A percentile compares a stretch with the other conserved stretches of the same genome.
phyloP scores from a whole-genome alignment of 805 yeast genomes.

The Suhomyces sp. region DNA sequence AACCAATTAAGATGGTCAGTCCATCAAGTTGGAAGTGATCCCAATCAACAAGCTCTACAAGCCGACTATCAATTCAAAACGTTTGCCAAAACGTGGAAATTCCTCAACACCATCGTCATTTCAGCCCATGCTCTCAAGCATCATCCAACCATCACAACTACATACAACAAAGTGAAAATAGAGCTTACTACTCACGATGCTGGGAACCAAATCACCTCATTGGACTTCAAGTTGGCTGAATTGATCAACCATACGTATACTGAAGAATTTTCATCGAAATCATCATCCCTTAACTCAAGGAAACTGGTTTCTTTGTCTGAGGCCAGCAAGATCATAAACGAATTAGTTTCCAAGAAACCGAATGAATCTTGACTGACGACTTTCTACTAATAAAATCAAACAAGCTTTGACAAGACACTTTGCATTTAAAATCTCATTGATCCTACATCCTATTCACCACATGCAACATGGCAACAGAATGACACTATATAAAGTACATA shows the following conservation, averaged over 20 bases:
- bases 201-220: conserved; percentile 45
- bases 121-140: conserved; percentile 60
- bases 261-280: not conserved
- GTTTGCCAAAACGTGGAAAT: conserved; percentile 67
- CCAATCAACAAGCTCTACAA: conserved; percentile 16
- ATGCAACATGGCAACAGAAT: too few relatives aligned
- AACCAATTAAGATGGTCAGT: conserved; percentile 1
- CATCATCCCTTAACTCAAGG: not conserved
- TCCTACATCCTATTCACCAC: too few relatives aligned
- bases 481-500: not conserved
- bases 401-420: too few relatives aligned
- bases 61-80: conserved; percentile 44
- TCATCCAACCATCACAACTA: conserved; percentile 68
- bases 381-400: too few relatives aligned
- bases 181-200: conserved; percentile 66
- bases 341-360: conserved; percentile 8
- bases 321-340: conserved; percentile 13
- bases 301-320: conserved; percentile 11
- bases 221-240: conserved; percentile 59
- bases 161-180: conserved; percentile 58
- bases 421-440: too few relatives aligned
- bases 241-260: conserved; percentile 19
- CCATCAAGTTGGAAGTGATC: not conserved
- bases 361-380: too few relatives aligned
- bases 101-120: conserved; percentile 56